These are phyloP conservation scores for Waltiozyma sp. DNA, from an alignment of 1,139 yeast genomes.

Conservation along the genomic window DNA sequence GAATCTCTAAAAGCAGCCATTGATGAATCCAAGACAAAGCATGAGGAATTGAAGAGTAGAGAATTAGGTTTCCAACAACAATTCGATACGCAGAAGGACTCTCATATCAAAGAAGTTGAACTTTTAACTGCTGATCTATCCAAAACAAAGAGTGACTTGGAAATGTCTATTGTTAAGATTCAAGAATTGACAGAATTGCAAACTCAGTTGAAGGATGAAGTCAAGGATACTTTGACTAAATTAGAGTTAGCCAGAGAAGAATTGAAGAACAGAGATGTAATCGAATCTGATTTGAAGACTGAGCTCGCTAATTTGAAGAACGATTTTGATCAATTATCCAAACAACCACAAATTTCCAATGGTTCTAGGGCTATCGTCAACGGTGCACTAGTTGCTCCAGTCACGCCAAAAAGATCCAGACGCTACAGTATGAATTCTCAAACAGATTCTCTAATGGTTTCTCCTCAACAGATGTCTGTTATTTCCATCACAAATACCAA, in stretches of 20 bases:
- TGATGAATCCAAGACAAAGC: slow-evolving; percentile 47
- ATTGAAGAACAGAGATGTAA: slow-evolving; percentile 51
- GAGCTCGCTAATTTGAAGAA: slow-evolving; percentile 44
- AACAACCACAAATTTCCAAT: slow-evolving; percentile 17
- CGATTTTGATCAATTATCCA: slow-evolving; percentile 23
- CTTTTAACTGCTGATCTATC: slow-evolving; percentile 48
- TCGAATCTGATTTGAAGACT: slow-evolving; percentile 58
- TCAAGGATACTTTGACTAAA: slow-evolving; percentile 48
- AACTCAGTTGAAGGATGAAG: slow-evolving; percentile 50
- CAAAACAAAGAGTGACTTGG: slow-evolving; percentile 46
- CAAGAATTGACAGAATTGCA: slow-evolving; percentile 58
- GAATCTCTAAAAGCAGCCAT: slow-evolving; percentile 44
- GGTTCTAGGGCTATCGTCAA: neutral
- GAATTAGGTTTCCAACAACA: slow-evolving; percentile 43
- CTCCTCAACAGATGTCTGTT: slow-evolving; percentile 44
- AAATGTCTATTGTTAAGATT: slow-evolving; percentile 51
- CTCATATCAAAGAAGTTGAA: slow-evolving; percentile 41
- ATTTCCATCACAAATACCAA: slow-evolving; percentile 41
- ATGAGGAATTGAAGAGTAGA: slow-evolving; percentile 43
- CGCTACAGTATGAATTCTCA: slow-evolving; percentile 17
- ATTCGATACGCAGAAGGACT: slow-evolving; percentile 32
- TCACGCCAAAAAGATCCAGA: slow-evolving; percentile 19
- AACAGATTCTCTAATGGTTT: slow-evolving; percentile 17
- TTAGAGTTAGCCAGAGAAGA: slow-evolving; percentile 53
- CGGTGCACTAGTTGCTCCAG: slow-evolving; percentile 5